Evolutionary conservation across 2,329 filamentous ascomycete genomes (phyloP), one percentile per base, ranked within the genome.

Genomic region (Kalaharituber pfeilii): DNA sequence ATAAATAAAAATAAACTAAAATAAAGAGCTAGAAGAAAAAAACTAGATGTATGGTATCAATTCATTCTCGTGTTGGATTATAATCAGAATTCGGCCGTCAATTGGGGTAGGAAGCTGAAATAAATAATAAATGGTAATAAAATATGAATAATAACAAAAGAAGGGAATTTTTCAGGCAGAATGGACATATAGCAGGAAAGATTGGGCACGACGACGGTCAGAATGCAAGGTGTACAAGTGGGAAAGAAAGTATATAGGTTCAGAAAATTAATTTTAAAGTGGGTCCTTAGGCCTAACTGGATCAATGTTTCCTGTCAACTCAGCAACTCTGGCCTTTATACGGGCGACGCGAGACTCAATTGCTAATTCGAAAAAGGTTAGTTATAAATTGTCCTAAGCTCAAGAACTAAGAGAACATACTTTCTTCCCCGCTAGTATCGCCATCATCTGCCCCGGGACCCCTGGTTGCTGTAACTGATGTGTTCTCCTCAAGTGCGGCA

Each of bases 351-450:
- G 85, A 50, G 87, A 88, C 69, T 98, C 91, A 65, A 96, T 96
- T 30, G 88, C 86, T 93, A 62, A n/a, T n/a, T 53, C 49, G 50
- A 44, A 24, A 11, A 42, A 44, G 50, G 66, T 66, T 66, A 67
- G 63, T 51, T 39, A 13, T 15, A 49, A 25, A 53, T 52, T 26
- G 22, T n/a, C 8, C 9, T 36, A 9, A 36, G 30, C n/a, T n/a
- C 2, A 15, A 42, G 9, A 47, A 27, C 15, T 45, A 29, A n/a
- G 20, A 29, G 25, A 30, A 81, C 84, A 77, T 73, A 86, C 84
- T 91, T 74, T 94, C 89, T 75, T 96, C 89, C 54, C 85, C 87
- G 65, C 84, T 94, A n/a, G 85, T 91, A 62, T 94, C 86, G n/a
- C 77, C 79, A 64, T 91, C 86, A 59, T 89, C 86, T 18, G 75